Percentiles rank a stretch among this genome's conserved stretches.
Evolutionary conservation across 2,329 filamentous ascomycete species (phyloP).

Genomic region (Hortaea werneckii): DNA sequence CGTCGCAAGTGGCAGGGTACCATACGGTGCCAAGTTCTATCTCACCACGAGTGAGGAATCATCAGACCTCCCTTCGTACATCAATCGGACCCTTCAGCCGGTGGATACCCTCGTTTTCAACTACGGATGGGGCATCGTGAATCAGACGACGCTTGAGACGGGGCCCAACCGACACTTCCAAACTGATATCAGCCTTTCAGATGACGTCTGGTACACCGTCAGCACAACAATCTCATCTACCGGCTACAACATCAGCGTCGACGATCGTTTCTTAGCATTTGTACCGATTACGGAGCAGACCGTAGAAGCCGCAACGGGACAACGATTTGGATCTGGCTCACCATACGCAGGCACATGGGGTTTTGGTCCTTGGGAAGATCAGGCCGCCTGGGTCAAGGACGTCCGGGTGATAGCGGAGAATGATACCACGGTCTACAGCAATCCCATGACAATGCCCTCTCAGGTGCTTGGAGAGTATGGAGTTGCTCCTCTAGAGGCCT

Average conservation of each 20-base stretch:
- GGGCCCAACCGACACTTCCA: conserved; percentile 19
- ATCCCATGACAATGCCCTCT: conserved; percentile 17
- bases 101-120: conserved; percentile 28
- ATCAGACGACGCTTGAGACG: conserved; percentile 26
- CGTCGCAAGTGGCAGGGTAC: conserved; percentile 15
- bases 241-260: conserved; percentile 23
- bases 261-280: conserved; percentile 13
- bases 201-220: conserved; percentile 31
- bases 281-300: conserved; percentile 12
- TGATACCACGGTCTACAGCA: conserved; percentile 25
- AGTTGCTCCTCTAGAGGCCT: conserved; percentile 23
- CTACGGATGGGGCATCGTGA: conserved; percentile 27
- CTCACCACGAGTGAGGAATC: conserved; percentile 6
- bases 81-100: conserved; percentile 25
- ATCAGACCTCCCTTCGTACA: conserved; percentile 22
- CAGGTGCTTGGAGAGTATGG: conserved; percentile 29
- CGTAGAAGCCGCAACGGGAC: conserved; percentile 10
- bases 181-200: conserved; percentile 8
- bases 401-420: conserved; percentile 23
- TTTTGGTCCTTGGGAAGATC: conserved; percentile 34
- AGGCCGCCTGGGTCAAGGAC: conserved; percentile 28
- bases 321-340: conserved; percentile 1
- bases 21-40: conserved; percentile 16
- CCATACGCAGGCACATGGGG: conserved; percentile 26
- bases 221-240: conserved; percentile 23